Base-by-base conservation (phyloP, 139 green algal species). In the Coelastrella sp. region DNA sequence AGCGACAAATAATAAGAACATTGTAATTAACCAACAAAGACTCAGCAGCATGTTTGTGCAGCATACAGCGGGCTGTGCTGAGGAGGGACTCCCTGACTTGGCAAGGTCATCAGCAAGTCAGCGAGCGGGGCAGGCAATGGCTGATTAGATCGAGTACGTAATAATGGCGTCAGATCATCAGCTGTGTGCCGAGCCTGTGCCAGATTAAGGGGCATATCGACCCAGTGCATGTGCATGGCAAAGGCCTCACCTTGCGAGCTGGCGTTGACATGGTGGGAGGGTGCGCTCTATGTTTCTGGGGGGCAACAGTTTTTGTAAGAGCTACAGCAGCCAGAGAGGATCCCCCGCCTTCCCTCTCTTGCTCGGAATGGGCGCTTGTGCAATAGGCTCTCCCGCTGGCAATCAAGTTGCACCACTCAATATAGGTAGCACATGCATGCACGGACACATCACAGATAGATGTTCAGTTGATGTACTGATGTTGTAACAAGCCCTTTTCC, bases 181-280 rank as follows among this genome's bases (percentile, higher is more conserved):
- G 81, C 81, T 8, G 24, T 68, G 12, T 66, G 11, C 35, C 35
- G 35, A 49, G 35, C 35, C 1, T 5, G 35, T 3, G 35, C 35
- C 35, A 49, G n/a, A 1, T 49, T 49, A 4, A 70, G 63, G 63
- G 12, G 63, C 11, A 0, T 70, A 15, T 12, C 63, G 1, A 70
- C 12, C 63, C 11, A 70, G 63, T 70, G 63, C 63, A 70, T 70
- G 4, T 68, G 58, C 35, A 85, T 74, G 25, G 20, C 19, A 0
- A 89, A 49, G 9, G 14, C 5, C 74, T 87, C 60, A 95, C 93
- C 92, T 95, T 95, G n/a, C 93, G 90, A 25, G 93, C 92, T 25
- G 93, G 92, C 60, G 93, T 95, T 22, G 93, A 95, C 93, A 95
- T 95, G 7, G 20, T 56, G 20, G 8, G 63, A 7, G n/a, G 61